Percentiles rank a stretch among this genome's conserved stretches.
phyloP scores from a whole-genome alignment of 192 early-diverging fungal species.

The Coemansia sp. region DNA sequence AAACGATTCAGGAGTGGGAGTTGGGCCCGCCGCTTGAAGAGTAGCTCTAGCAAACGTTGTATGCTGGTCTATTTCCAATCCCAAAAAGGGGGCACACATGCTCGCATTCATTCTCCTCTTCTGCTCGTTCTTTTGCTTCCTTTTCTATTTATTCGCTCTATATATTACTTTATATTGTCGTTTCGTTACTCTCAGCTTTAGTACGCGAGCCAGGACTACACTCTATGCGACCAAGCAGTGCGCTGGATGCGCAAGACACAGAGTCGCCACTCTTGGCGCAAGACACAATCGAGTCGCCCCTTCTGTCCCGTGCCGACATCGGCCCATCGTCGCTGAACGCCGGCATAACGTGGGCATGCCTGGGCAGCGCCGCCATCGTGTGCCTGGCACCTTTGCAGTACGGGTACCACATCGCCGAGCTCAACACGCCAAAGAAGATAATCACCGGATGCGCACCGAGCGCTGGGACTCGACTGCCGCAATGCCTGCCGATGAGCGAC shows the following conservation, averaged over 20 bases:
- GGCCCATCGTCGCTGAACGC: constrained; percentile 25
- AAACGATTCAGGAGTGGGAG: constrained; percentile 46
- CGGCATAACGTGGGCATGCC: constrained; percentile 42
- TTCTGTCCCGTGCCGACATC: constrained; percentile 14
- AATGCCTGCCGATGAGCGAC: constrained; percentile 71
- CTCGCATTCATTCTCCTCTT: neutral
- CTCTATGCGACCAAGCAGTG: neutral
- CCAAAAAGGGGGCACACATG: neutral
- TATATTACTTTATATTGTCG: no score
- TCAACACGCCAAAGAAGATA: constrained; percentile 51
- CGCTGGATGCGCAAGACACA: neutral
- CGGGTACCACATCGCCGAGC: constrained; percentile 55
- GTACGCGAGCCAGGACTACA: no score
- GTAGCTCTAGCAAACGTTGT: constrained; percentile 7
- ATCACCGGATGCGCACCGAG: constrained; percentile 39
- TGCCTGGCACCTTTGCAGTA: constrained; percentile 52
- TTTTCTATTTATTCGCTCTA: neutral
- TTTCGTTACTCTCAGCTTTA: no score
- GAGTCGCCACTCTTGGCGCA: constrained; percentile 34
- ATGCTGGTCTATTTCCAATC: no score
- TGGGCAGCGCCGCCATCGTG: constrained; percentile 30
- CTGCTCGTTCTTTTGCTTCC: neutral
- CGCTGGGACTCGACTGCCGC: constrained; percentile 45
- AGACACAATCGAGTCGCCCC: constrained; percentile 36
- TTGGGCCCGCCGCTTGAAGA: constrained; percentile 22